phyloP scores from a whole-genome alignment of 768 basidiomycete species.

The Psilocybe cubensis region DNA sequence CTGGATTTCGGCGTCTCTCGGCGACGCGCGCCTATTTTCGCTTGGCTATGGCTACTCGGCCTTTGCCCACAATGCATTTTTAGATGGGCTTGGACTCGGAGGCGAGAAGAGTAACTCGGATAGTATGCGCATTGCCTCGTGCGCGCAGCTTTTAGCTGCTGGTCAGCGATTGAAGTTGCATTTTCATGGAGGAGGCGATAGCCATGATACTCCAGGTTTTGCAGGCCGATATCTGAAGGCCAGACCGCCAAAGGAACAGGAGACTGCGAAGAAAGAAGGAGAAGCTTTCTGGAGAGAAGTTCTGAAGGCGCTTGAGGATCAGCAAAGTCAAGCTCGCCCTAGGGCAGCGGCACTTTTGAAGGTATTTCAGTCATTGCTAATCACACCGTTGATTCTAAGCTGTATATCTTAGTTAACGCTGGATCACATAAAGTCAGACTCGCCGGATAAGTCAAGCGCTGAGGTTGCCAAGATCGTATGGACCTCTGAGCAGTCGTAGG shows the following conservation, averaged over 20 bases:
- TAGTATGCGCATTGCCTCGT: conserved; percentile 8
- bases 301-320: conserved; percentile 2
- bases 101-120: conserved; percentile 1
- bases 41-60: conserved; percentile 8
- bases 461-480: conserved; percentile 2
- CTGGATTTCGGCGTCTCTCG: not conserved
- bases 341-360: too few relatives aligned
- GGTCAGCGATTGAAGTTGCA: conserved; percentile 8
- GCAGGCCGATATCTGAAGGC: too few relatives aligned
- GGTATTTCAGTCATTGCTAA: too few relatives aligned
- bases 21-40: conserved; percentile 3
- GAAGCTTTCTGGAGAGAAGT: conserved; percentile 1
- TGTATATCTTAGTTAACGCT: too few relatives aligned
- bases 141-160: conserved; percentile 2
- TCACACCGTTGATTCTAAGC: too few relatives aligned
- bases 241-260: not conserved
- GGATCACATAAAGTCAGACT: not conserved
- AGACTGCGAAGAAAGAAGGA: not conserved
- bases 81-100: conserved; percentile 2
- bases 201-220: not conserved
- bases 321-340: not conserved
- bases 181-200: conserved; percentile 4
- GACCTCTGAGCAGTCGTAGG: not conserved
- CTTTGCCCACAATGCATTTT: conserved; percentile 6
- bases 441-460: not conserved